These are phyloP conservation scores for Calonectria hongkongensis DNA, from an alignment of 2,329 filamentous ascomycete genomes.

Conservation along the genomic window DNA sequence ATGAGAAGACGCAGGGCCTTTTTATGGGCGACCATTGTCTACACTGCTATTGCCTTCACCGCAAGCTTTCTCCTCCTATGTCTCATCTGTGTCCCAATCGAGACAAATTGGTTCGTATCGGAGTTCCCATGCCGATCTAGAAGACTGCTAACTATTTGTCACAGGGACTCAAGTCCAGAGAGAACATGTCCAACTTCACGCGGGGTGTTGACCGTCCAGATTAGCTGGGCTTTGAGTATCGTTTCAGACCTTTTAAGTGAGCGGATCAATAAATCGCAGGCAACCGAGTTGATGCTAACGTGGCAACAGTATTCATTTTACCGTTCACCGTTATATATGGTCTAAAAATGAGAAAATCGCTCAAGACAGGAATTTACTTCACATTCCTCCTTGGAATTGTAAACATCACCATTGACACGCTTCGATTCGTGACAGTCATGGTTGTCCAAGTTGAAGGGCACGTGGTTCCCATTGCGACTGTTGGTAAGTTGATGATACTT, in stretches of 20 bases:
- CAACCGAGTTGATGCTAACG: not conserved
- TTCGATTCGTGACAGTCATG: not conserved
- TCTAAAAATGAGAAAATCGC: not conserved
- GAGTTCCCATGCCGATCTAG: not conserved
- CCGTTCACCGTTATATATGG: not conserved
- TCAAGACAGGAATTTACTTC: not conserved
- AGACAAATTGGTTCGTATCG: slow-evolving; percentile 3
- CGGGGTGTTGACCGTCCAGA: not conserved
- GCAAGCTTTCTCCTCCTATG: slow-evolving; percentile 6
- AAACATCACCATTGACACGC: slow-evolving; percentile 4
- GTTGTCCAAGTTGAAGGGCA: not conserved
- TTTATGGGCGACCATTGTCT: not conserved
- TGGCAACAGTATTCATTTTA: not conserved
- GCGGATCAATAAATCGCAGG: not conserved
- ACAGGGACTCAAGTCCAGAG: not conserved
- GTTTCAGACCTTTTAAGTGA: not conserved
- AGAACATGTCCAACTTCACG: not conserved
- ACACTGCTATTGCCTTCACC: not conserved
- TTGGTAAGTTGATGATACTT: not conserved
- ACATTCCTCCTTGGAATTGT: not conserved
- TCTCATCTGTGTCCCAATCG: not conserved
- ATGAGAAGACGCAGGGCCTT: not conserved
- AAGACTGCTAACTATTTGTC: not conserved
- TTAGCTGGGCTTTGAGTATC: not conserved
- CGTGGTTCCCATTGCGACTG: not conserved